These are phyloP conservation scores for Xylariaceae sp. DNA, from an alignment of 2,329 filamentous ascomycete genomes.

Conservation along the genomic window DNA sequence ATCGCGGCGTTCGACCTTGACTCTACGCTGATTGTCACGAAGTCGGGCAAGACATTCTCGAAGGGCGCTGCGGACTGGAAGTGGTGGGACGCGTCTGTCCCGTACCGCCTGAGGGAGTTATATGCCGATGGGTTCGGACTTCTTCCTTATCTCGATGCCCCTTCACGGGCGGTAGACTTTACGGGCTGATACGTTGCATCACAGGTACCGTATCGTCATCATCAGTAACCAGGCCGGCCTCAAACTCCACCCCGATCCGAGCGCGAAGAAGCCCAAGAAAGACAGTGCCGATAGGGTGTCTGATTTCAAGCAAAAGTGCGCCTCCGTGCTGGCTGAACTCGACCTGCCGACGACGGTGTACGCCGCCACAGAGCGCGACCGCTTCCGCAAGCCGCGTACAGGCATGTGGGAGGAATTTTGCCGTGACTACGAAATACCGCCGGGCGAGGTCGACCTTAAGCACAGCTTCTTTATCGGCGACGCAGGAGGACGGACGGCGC, in stretches of 20 bases:
- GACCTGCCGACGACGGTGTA: constrained; percentile 76
- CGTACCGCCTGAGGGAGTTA: constrained; percentile 59
- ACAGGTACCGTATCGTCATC: constrained; percentile 68
- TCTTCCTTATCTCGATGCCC: background rate
- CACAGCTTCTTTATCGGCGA: constrained; percentile 85
- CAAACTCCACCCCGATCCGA: constrained; percentile 66
- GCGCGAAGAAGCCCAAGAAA: constrained; percentile 56
- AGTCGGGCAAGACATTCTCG: constrained; percentile 74
- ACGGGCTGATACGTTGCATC: background rate
- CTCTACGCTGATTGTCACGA: constrained; percentile 75
- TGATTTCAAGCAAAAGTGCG: constrained; percentile 79
- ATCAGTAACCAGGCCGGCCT: constrained; percentile 88
- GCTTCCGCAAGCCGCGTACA: constrained; percentile 76
- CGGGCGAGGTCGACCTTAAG: constrained; percentile 58
- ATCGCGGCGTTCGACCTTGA: constrained; percentile 75
- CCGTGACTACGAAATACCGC: constrained; percentile 54
- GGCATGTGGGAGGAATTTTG: constrained; percentile 77
- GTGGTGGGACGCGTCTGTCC: constrained; percentile 80
- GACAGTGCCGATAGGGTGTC: constrained; percentile 55
- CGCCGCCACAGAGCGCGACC: constrained; percentile 76
- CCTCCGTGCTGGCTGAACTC: constrained; percentile 62
- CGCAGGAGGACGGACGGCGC: constrained; percentile 58
- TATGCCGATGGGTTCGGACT: constrained; percentile 54
- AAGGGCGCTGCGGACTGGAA: constrained; percentile 76
- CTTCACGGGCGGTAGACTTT: background rate